Base-by-base conservation (phyloP, 768 basidiomycete species). In the Kwoniella botswanensis region DNA sequence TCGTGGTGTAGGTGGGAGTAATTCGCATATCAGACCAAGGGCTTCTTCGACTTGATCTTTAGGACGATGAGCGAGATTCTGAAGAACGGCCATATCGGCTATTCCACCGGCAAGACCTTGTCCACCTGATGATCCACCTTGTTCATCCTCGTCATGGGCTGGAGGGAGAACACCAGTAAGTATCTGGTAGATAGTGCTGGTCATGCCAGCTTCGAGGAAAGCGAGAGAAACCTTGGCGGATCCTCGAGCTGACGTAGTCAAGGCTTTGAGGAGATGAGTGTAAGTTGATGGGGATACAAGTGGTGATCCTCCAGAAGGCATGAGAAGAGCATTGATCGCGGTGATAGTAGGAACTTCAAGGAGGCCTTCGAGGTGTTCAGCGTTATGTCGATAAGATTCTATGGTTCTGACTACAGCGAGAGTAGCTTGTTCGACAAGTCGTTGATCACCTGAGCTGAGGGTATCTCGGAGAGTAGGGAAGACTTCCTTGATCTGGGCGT, bases 11-110 rank as follows among this genome's bases (percentile, higher is more conserved):
- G 97, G 93, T 0, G 97, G 97, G 84, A 99, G 88, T 15, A 99
- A 85, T 82, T 99, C 97, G 24, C 92, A 92, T 43, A 96, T 86
- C 50, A 98, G 87, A 72, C 91, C 91, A 46, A 99, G 86, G 0
- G 93, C 90, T 84, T 99, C 97, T 84, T 98, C 95, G 5, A 98
- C 89, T 82, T 98, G 95, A 70, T 99, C 97, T 84, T 98, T 98
- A 4, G 97, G 92, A 35, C 94, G 88, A 83, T 98, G 94, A 0
- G 94, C 94, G 56, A 99, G 86, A 82, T 96, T 98, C 85, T 98
- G 93, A 90, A 98, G 93, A 29, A 99, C 93, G 7, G 93, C 91
- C 93, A 98, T 94, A 81, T 98, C 95, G 18, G 93, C 94, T 4
- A 95, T 85, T 35, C 93, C 93, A 56, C 93, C 93, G 35, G 92